Base-by-base conservation (phyloP, 495 filamentous ascomycete species). In the Hypoxylon intermedium region DNA sequence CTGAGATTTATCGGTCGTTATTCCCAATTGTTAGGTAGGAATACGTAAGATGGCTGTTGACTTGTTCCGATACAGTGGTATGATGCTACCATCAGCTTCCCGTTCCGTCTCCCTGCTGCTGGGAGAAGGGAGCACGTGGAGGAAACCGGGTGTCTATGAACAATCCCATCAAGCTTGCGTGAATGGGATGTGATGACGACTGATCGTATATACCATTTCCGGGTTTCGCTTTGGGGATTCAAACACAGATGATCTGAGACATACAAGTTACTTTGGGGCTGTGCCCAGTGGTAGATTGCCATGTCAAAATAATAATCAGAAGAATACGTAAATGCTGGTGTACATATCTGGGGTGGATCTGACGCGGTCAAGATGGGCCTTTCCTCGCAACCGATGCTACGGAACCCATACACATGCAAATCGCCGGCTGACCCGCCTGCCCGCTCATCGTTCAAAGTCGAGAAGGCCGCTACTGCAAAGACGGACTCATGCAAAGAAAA, bases 11-110 rank as follows among this genome's bases (percentile, higher is more conserved):
- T n/a, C n/a, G n/a, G n/a, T n/a, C n/a, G n/a, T n/a, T n/a, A n/a
- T 9, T 26, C 34, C 28, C 42, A 11, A 50, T 47, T 13, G 40
- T 30, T 34, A 53, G 41, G 42, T 53, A 36, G 23, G 20, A 34
- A 60, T 60, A 52, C 41, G 62, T 65, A 57, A 65, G 56, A 57
- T 56, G 49, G 53, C 53, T 60, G 52, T 53, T 65, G 51, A 65
- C 56, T n/a, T 65, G 37, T 57, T 57, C 41, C 41, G 47, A 55
- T 48, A 30, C 18, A 41, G 41, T 63, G 52, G 47, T 56, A 63
- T 60, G 50, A 60, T 48, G 52, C 50, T 54, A 41, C 16, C 48
- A 40, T 56, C 34, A 55, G 51, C 50, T 65, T 60, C 50, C 51
- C 45, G 15, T 56, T 60, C 50, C 23, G 51, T 55, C 37, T 34